phyloP scores from a whole-genome alignment of 352 stramenopile species.

The Aphanomyces astaci region DNA sequence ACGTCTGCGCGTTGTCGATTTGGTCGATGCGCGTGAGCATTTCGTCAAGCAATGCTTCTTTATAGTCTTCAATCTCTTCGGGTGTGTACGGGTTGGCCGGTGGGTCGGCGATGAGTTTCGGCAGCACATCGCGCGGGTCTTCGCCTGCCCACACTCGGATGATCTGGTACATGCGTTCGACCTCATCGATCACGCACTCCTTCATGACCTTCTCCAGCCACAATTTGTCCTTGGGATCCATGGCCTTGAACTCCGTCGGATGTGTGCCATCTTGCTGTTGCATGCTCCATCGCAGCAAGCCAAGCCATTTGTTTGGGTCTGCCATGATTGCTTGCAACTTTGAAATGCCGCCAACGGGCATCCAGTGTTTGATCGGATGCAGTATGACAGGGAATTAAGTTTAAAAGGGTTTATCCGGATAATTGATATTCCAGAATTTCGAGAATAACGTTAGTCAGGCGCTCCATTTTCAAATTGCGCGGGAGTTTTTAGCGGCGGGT shows the following conservation, averaged over 20 bases:
- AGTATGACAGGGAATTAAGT: neutral
- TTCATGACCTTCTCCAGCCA: conserved; percentile 81
- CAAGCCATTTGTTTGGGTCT: conserved; percentile 81
- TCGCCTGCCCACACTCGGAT: conserved; percentile 73
- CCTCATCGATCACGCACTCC: conserved; percentile 79
- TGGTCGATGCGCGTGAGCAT: conserved; percentile 78
- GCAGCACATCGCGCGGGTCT: conserved; percentile 62
- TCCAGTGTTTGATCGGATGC: neutral
- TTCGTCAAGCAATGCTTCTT: conserved; percentile 73
- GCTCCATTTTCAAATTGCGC: neutral
- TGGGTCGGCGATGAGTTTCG: conserved; percentile 31
- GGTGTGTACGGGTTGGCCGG: conserved; percentile 30
- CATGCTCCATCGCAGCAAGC: conserved; percentile 85
- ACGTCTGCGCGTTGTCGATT: conserved; percentile 85
- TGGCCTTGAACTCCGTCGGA: conserved; percentile 50
- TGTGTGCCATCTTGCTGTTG: conserved; percentile 71
- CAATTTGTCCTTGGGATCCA: conserved; percentile 63
- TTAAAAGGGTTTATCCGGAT: neutral
- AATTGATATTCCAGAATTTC: conserved; percentile 10
- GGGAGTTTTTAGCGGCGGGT: too few species aligned
- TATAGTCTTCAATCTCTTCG: conserved; percentile 71
- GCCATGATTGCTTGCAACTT: conserved; percentile 11
- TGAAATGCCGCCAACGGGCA: conserved; percentile 11
- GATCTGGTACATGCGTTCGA: conserved; percentile 75
- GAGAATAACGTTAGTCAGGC: neutral